Conservation (phyloP, 139 green algal genomes). For the Klebsormidium nitens region DNA sequence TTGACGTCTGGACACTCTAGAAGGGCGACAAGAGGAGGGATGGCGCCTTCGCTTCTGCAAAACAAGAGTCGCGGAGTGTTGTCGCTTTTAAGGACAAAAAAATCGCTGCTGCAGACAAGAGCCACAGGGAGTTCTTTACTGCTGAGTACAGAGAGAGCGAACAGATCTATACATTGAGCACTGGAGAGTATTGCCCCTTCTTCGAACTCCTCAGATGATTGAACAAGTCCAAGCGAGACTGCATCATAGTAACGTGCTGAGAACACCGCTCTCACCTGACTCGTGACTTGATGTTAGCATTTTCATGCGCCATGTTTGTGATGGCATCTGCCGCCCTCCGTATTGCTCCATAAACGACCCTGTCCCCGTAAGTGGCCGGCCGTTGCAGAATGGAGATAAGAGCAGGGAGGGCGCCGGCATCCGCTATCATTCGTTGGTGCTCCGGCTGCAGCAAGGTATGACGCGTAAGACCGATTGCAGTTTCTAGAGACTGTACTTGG, state of each 20-base stretch:
- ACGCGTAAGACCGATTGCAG: background rate
- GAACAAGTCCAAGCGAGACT: too few species aligned
- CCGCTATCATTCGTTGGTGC: conserved; percentile 36
- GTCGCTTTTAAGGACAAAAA: too few species aligned
- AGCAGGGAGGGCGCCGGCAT: conserved; percentile 18
- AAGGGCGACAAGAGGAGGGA: conserved; percentile 83
- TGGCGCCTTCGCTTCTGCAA: conserved; percentile 67
- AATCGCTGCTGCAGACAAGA: too few species aligned
- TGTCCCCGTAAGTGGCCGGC: background rate
- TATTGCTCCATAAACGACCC: conserved; percentile 45
- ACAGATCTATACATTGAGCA: too few species aligned
- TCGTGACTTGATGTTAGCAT: conserved; percentile 83
- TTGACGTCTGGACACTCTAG: conserved; percentile 80
- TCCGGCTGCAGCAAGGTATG: conserved; percentile 21
- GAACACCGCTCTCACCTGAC: conserved; percentile 48
- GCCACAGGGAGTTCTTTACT: too few species aligned
- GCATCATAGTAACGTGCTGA: background rate
- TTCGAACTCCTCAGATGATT: too few species aligned
- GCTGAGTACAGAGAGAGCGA: too few species aligned
- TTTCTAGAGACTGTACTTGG: background rate
- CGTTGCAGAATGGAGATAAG: conserved; percentile 24
- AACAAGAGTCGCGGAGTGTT: too few species aligned
- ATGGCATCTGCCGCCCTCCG: conserved; percentile 87
- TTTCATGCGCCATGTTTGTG: conserved; percentile 95
- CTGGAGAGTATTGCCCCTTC: too few species aligned